A percentile compares a stretch with the other conserved stretches of the same genome.
phyloP scores from a whole-genome alignment of 345 rosid species.

The Pistacia atlantica region DNA sequence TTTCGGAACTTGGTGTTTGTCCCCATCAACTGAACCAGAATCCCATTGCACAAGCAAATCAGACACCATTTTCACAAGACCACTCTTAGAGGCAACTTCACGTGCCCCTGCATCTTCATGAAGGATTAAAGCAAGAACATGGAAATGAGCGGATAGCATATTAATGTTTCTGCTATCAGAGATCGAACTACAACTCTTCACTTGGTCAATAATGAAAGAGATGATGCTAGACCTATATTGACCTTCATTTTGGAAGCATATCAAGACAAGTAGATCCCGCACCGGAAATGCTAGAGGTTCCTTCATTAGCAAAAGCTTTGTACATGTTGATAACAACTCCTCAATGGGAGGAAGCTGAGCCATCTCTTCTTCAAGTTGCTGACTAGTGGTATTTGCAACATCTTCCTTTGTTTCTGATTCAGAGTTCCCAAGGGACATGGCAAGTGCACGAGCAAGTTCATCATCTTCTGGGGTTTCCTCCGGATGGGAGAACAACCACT shows the following conservation, averaged over 20 bases:
- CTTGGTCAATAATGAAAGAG: constrained; percentile 70
- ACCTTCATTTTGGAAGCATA: constrained; percentile 88
- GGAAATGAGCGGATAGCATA: constrained; percentile 68
- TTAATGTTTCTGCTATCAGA: constrained; percentile 56
- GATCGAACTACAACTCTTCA: constrained; percentile 55
- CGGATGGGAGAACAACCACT: constrained; percentile 93
- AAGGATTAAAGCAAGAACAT: constrained; percentile 89
- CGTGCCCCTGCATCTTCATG: constrained; percentile 86
- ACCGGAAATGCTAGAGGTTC: constrained; percentile 90
- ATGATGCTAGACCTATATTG: constrained; percentile 77
- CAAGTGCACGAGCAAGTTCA: constrained; percentile 98
- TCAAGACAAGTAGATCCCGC: constrained; percentile 79
- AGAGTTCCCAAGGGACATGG: constrained; percentile 91
- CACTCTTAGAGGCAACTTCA: constrained; percentile 75
- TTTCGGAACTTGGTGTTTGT: constrained; percentile 66
- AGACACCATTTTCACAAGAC: constrained; percentile 68
- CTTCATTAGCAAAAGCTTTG: constrained; percentile 87
- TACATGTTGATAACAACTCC: constrained; percentile 83
- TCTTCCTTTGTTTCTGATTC: constrained; percentile 79
- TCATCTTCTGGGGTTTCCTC: constrained; percentile 95
- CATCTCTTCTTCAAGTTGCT: constrained; percentile 67
- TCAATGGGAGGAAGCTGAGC: constrained; percentile 87
- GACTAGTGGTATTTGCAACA: constrained; percentile 43
- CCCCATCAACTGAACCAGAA: constrained; percentile 50
- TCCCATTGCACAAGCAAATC: constrained; percentile 83